Base-by-base conservation (phyloP, 1,284 basidiomycete genomes). In the Kwoniella shivajii region DNA sequence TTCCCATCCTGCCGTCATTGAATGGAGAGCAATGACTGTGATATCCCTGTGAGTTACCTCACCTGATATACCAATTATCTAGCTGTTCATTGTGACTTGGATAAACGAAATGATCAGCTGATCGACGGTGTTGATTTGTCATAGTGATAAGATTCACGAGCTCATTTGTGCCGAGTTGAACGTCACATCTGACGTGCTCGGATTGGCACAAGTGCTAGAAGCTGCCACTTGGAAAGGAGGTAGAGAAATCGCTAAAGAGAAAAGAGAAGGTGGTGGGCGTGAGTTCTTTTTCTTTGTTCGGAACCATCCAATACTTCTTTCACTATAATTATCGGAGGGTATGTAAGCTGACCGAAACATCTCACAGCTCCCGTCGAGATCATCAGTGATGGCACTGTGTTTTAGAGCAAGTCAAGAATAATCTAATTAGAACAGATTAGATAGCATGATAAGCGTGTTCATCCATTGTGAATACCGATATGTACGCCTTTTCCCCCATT, bases 171-270 rank as follows among this genome's bases (percentile, higher is more conserved):
- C 71, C 51, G 82, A 85, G 63, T 81, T 89, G 45, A 30, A 79
- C 76, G 2, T 71, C 70, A 4, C 80, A 79, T 53, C 81, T 87
- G 29, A 62, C 7, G 51, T 54, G 14, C 65, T 83, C 27, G 84
- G 84, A 0, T 83, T 96, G 11, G 87, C 90, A 0, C 95, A 97
- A 76, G 87, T 97, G 0, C 80, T 98, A 29, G 94, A 98, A 77
- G 87, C 87, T 49, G 92, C 92, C 1, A 97, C 93, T 0, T 97
- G 94, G 95, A 95, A 94, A 72, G 92, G 91, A 2, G 94, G 89
- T 0, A 82, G 92, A 6, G 90, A 95, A 78, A 90, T 97, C 44
- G 94, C 94, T 0, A 88, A 86, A 73, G 77, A 82, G 69, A 87
- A 85, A 73, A 80, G 93, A 16, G 87, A 87, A 0, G 86, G 87